Percentiles rank a stretch among this genome's conserved stretches.
These are phyloP conservation scores for Ustilago vetiveriae DNA, from an alignment of 1,284 basidiomycete species.

Conservation along the genomic window DNA sequence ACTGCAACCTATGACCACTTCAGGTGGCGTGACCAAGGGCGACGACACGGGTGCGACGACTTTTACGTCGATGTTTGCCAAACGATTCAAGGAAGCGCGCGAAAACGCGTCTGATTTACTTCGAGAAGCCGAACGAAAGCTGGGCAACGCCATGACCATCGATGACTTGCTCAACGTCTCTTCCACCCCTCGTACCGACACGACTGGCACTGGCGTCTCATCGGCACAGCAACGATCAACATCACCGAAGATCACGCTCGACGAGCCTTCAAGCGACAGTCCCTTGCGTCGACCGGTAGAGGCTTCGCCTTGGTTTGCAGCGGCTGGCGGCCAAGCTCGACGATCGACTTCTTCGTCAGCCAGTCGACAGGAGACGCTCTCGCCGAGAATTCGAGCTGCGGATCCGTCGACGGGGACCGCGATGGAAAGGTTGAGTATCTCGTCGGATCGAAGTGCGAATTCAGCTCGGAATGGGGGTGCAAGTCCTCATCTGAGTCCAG, in stretches of 20 bases:
- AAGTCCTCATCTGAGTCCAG: constrained; percentile 12
- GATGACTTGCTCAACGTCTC: constrained; percentile 27
- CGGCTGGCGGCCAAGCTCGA: constrained; percentile 11
- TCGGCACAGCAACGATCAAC: not conserved
- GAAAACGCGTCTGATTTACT: constrained; percentile 34
- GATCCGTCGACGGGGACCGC: not conserved
- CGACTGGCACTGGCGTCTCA: too few relatives aligned
- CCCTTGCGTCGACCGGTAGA: constrained; percentile 3
- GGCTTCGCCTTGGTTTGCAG: constrained; percentile 17
- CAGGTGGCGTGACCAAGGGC: too few relatives aligned
- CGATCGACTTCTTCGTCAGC: not conserved
- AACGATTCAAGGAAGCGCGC: constrained; percentile 30
- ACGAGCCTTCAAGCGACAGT: too few relatives aligned
- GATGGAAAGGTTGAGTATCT: constrained; percentile 8
- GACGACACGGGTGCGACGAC: not conserved
- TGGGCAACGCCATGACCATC: constrained; percentile 45
- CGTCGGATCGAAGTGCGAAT: not conserved
- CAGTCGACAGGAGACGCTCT: not conserved
- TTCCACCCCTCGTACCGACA: not conserved
- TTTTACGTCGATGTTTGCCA: constrained; percentile 26
- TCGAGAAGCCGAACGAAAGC: constrained; percentile 30
- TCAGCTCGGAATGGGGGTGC: not conserved
- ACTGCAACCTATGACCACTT: not conserved
- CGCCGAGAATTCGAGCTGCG: not conserved
- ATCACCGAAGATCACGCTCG: constrained; percentile 18